Percentiles rank a stretch among this genome's conserved stretches.
phyloP scores from a whole-genome alignment of 495 filamentous ascomycete species.

The Antarctomyces pellizariae region DNA sequence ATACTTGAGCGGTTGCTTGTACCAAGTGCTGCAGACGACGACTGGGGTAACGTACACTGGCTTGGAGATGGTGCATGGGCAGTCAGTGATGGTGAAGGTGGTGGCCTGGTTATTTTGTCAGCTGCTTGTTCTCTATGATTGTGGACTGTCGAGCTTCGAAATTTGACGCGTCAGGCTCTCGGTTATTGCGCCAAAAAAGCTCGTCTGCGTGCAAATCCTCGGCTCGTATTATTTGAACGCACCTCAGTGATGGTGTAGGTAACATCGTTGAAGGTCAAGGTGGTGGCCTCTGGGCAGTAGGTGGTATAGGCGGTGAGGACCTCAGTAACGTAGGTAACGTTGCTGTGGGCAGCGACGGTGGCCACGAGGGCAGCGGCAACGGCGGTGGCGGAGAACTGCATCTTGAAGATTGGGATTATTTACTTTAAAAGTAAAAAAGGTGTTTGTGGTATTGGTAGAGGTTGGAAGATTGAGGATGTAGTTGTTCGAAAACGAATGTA shows the following conservation, averaged over 20 bases:
- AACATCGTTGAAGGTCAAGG: conserved; percentile 37
- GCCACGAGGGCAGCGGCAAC: conserved; percentile 37
- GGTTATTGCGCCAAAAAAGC: background rate
- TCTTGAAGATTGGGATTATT: conserved; percentile 37
- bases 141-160: conserved; percentile 1
- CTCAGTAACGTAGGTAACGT: conserved; percentile 40
- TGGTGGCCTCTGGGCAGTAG: conserved; percentile 61
- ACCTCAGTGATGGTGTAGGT: conserved; percentile 66
- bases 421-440: conserved; percentile 18
- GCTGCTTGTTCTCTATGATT: conserved; percentile 1
- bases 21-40: conserved; percentile 46
- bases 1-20: conserved; percentile 13
- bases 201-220: conserved; percentile 6
- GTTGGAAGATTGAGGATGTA: conserved; percentile 6
- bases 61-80: conserved; percentile 55
- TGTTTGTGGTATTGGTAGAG: conserved; percentile 10
- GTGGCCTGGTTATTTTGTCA: conserved; percentile 27
- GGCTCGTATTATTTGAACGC: conserved; percentile 2
- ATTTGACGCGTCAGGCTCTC: background rate
- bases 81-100: conserved; percentile 59
- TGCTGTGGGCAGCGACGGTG: conserved; percentile 29
- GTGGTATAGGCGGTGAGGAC: conserved; percentile 61
- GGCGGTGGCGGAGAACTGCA: conserved; percentile 54
- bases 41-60: conserved; percentile 37
- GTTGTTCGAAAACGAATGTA: conserved; percentile 27